A percentile compares a stretch with the other conserved stretches of the same genome.
phyloP scores from a whole-genome alignment of 2,329 filamentous ascomycete species.

The Pseudogymnoascus verrucosus region DNA sequence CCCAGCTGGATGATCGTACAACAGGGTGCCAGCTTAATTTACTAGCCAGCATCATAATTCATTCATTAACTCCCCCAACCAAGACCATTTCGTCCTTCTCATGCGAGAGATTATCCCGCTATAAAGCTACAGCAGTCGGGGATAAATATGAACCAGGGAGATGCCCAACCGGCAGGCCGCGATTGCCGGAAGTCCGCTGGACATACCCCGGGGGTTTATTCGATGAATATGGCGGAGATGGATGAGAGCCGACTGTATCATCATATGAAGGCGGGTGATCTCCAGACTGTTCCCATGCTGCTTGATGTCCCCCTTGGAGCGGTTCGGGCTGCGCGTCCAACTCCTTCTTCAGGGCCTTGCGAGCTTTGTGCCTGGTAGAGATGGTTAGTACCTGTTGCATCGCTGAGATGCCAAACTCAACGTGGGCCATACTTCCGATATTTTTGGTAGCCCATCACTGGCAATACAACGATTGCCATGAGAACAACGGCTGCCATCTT shows the following conservation, averaged over 20 bases:
- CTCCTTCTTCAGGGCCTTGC: neutral
- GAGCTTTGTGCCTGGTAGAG: neutral
- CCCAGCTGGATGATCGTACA: neutral
- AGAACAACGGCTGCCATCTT: conserved; percentile 1
- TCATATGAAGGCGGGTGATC: conserved; percentile 1
- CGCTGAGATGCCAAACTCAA: neutral
- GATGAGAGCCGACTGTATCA: neutral
- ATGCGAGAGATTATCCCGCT: neutral
- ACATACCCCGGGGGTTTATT: neutral
- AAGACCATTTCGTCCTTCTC: neutral
- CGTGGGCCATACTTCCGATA: neutral
- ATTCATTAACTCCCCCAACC: neutral
- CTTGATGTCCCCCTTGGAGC: neutral
- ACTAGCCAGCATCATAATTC: neutral
- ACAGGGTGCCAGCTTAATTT: neutral
- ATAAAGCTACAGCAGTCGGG: neutral
- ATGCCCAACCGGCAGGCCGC: neutral
- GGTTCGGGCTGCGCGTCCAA: neutral
- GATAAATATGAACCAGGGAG: neutral
- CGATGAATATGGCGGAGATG: neutral
- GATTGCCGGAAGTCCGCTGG: neutral
- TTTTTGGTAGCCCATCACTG: neutral
- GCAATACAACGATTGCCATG: neutral
- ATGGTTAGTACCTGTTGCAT: neutral
- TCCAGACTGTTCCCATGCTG: neutral